A percentile compares a stretch with the other conserved stretches of the same genome.
These are phyloP conservation scores for Skeletonema costatum DNA, from an alignment of 108 stramenopile genomes.

Conservation along the genomic window DNA sequence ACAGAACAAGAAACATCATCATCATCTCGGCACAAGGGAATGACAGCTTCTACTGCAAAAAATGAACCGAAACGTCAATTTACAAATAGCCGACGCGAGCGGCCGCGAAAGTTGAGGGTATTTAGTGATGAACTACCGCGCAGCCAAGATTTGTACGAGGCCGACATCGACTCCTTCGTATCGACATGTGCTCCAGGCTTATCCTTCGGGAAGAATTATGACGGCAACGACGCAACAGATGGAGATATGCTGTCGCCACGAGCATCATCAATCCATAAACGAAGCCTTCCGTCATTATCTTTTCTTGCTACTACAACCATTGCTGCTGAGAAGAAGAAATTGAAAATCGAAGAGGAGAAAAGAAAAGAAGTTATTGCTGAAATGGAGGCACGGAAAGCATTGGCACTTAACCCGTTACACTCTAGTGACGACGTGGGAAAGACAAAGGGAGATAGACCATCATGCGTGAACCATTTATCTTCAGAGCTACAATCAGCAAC, in stretches of 20 bases:
- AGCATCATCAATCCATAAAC: neutral
- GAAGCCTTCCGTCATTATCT: neutral
- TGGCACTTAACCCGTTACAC: neutral
- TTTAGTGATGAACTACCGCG: neutral
- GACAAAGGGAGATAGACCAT: neutral
- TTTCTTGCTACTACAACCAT: neutral
- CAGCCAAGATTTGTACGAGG: neutral
- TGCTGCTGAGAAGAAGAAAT: neutral
- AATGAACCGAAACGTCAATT: neutral
- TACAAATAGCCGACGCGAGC: neutral
- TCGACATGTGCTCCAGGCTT: neutral
- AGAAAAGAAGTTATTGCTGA: neutral
- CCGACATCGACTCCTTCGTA: neutral
- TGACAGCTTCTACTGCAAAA: neutral
- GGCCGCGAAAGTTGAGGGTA: neutral
- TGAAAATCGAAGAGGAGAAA: neutral
- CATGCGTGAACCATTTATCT: neutral
- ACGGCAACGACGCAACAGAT: neutral
- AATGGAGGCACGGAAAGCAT: neutral
- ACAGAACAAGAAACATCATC: neutral
- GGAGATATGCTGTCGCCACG: neutral
- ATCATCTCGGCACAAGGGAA: neutral
- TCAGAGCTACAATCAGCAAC: neutral
- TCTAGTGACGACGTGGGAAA: neutral
- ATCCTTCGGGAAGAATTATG: neutral